A percentile compares a stretch with the other conserved stretches of the same genome.
Conservation (phyloP, 2,329 filamentous ascomycete genomes). For the Macroventuria anomochaeta region DNA sequence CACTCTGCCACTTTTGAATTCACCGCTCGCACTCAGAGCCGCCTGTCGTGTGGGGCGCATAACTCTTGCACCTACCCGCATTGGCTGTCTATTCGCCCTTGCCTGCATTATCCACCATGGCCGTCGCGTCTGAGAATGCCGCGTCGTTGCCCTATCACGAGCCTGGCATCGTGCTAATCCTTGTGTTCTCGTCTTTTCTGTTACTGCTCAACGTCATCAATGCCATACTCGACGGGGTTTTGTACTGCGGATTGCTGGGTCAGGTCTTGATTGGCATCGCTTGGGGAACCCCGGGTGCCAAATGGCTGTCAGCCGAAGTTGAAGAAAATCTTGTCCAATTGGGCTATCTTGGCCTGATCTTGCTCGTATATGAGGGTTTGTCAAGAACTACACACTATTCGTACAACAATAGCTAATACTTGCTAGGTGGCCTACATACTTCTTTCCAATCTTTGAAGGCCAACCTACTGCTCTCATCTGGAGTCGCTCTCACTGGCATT, state of each 20-base stretch:
- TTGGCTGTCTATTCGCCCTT: slow-evolving; percentile 18
- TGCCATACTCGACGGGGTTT: slow-evolving; percentile 61
- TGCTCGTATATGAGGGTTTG: slow-evolving; percentile 73
- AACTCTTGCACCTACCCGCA: slow-evolving; percentile 13
- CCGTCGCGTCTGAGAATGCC: slow-evolving; percentile 26
- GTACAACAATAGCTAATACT: slow-evolving; percentile 11
- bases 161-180: slow-evolving; percentile 64
- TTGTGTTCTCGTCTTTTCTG: slow-evolving; percentile 68
- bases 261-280: slow-evolving; percentile 74
- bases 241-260: slow-evolving; percentile 75
- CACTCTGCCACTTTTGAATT: slow-evolving; percentile 7
- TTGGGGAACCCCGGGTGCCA: slow-evolving; percentile 71
- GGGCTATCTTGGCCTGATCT: slow-evolving; percentile 75
- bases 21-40: slow-evolving; percentile 4
- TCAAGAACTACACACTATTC: neutral
- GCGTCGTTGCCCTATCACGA: slow-evolving; percentile 65
- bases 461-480: slow-evolving; percentile 65
- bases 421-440: slow-evolving; percentile 65
- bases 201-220: slow-evolving; percentile 67
- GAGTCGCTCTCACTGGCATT: slow-evolving; percentile 72
- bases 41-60: slow-evolving; percentile 20
- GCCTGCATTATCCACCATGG: slow-evolving; percentile 30
- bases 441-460: slow-evolving; percentile 62
- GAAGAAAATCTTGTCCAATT: slow-evolving; percentile 67
- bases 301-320: slow-evolving; percentile 61